Conservation (phyloP, 129 eudicot species). For the Glebionis coronaria region DNA sequence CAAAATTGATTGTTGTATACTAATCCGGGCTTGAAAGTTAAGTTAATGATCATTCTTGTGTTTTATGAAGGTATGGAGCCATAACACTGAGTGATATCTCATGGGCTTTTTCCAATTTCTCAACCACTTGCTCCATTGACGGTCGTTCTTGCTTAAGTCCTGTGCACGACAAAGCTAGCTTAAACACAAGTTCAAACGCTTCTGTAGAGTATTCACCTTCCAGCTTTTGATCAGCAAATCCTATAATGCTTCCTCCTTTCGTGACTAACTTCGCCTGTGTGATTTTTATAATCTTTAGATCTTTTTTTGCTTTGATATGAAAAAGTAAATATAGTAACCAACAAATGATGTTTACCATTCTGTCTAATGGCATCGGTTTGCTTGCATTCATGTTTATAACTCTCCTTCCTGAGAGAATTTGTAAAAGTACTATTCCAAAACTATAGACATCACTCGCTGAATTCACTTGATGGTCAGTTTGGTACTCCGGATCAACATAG, state of each 20-base stretch:
- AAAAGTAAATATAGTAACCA: background rate
- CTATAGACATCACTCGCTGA: conserved; percentile 61
- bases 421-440: conserved; percentile 62
- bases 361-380: conserved; percentile 55
- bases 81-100: conserved; percentile 36
- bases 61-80: conserved; percentile 31
- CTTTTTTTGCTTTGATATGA: background rate
- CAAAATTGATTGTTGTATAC: conserved; percentile 15
- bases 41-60: conserved; percentile 29
- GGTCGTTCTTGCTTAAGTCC: conserved; percentile 46
- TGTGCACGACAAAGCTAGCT: conserved; percentile 56
- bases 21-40: background rate
- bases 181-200: conserved; percentile 41
- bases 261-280: conserved; percentile 56
- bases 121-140: conserved; percentile 47
- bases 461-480: conserved; percentile 47
- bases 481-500: conserved; percentile 69
- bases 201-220: conserved; percentile 50
- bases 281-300: conserved; percentile 8
- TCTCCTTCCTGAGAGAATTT: conserved; percentile 59
- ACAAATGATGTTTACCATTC: conserved; percentile 33
- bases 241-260: conserved; percentile 36
- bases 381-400: conserved; percentile 60
- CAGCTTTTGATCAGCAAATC: conserved; percentile 58
- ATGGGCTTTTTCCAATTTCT: conserved; percentile 46